Base-by-base conservation (phyloP, 306 rosid species). In the Oemleria cerasiformis region DNA sequence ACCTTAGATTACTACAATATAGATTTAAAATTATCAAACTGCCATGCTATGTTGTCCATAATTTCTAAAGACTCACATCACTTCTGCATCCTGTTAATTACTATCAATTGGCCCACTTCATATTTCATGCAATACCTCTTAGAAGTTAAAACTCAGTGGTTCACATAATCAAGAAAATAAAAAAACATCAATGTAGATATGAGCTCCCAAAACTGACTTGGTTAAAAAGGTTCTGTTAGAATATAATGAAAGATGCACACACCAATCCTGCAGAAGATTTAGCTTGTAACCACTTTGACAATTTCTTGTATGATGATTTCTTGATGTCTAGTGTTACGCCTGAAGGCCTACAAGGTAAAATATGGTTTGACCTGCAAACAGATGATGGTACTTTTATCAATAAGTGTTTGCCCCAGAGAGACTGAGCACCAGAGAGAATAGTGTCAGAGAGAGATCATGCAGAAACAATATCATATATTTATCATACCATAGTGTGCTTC, bases 281-380 rank as follows among this genome's bases (percentile, higher is more conserved):
- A 68, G 92, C 86, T 79, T 83, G 96, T 76, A 91, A 83, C 97
- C 97, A 94, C 88, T 94, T 94, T 0, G 97, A 87, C 61, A 91
- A 60, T 82, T 94, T 94, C 86, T 91, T 94, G 86, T 89, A 57
- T 25, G 98, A 94, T 45, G 98, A 94, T 71, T 89, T 91, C 81
- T 91, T 88, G 86, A 94, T 87, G 87, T 91, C 96, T 56, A 94
- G 78, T 50, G 92, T 94, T 68, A 83, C 58, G 77, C 97, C 96
- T 21, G 92, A 73, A 74, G 96, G 96, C 69, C 97, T 88, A 69
- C 97, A 94, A 67, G 90, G 91, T 73, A 94, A 81, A 66, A 89
- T 81, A 81, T 94, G 91, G 75, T 91, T 94, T 71, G 98, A 84
- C 98, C 98, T 91, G 74, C 64, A 78, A 70, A 50, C 49, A 75